Percentiles rank a stretch among this genome's conserved stretches.
Evolutionary conservation across 2,329 filamentous ascomycete genomes (phyloP).

Genomic region (Claviceps sp.): DNA sequence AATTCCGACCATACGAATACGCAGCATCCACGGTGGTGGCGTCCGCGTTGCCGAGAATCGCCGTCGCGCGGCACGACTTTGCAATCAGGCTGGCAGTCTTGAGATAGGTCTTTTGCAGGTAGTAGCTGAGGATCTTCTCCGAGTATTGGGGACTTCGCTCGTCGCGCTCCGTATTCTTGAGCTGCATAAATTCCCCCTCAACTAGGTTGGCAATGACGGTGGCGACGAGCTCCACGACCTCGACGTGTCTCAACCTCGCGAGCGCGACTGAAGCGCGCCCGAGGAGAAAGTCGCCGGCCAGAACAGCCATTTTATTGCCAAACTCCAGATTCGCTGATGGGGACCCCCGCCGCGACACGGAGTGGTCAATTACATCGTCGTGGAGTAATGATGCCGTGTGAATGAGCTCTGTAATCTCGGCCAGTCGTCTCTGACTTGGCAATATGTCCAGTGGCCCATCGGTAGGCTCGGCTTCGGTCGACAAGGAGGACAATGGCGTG

Average conservation of each 20-base stretch:
- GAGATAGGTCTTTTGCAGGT: conserved; percentile 94
- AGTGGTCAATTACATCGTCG: conserved; percentile 96
- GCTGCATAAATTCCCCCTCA: conserved; percentile 98
- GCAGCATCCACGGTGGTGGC: conserved; percentile 75
- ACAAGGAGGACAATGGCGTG: conserved; percentile 26
- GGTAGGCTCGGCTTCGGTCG: conserved; percentile 21
- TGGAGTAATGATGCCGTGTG: conserved; percentile 93
- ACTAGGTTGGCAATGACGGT: conserved; percentile 97
- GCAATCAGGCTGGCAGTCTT: conserved; percentile 94
- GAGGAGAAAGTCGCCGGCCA: conserved; percentile 92
- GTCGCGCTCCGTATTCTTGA: conserved; percentile 88
- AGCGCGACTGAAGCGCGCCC: conserved; percentile 88
- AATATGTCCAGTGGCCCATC: conserved; percentile 54
- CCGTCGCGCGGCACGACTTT: conserved; percentile 85
- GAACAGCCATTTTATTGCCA: conserved; percentile 97
- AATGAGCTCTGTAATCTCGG: conserved; percentile 94
- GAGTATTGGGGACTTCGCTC: conserved; percentile 76
- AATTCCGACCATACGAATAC: conserved; percentile 83
- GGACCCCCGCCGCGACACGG: conserved; percentile 66
- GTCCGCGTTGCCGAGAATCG: conserved; percentile 67
- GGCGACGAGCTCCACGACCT: conserved; percentile 86
- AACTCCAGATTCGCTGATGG: conserved; percentile 90
- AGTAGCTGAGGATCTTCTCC: conserved; percentile 82
- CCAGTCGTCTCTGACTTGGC: conserved; percentile 81
- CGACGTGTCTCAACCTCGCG: conserved; percentile 77